Base-by-base conservation (phyloP, 331 rosid genomes). In the Malus hybrid region DNA sequence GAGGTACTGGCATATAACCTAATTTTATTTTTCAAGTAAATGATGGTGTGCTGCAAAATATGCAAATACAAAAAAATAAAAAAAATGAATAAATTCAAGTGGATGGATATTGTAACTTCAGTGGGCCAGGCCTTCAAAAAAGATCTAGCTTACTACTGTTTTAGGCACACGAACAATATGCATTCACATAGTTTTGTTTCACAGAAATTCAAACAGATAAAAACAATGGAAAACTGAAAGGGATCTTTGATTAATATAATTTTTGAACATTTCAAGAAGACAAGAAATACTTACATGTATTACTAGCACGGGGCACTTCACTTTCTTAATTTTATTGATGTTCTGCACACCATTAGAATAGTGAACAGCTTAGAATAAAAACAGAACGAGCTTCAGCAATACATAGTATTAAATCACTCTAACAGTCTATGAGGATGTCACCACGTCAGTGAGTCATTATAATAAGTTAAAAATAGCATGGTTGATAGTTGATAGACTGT, bases 241-340 rank as follows among this genome's bases (percentile, higher is more conserved):
- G 48, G 56, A 63, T 76, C 48, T 10, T 3, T 42, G 46, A 36
- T 55, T 31, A 28, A n/a, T 27, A 54, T 36, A 59, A 39, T 22
- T 48, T 12, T 19, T 4, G 18, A 71, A 65, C 22, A 33, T 42
- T 28, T 54, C 64, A 76, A 75, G 66, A 80, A 70, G 65, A 46
- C 67, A 74, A 71, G 64, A 80, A 74, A 61, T 67, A 88, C 99
- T 95, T 86, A 95, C 99, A 83, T 95, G 99, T 80, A 95, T 95
- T 67, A 95, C 98, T 29, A 95, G 91, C 81, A 92, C 99, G 19
- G 97, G 99, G 86, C 94, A 90, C 87, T 95, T 92, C 84, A 90
- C 99, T 82, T 90, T 92, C 94, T 83, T 82, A 80, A 95, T 90
- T 88, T 95, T 92, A 88, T 90, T 87, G 80, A 95, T 83, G 87